phyloP scores from a whole-genome alignment of 495 filamentous ascomycete species.

The Xylaria longipes region DNA sequence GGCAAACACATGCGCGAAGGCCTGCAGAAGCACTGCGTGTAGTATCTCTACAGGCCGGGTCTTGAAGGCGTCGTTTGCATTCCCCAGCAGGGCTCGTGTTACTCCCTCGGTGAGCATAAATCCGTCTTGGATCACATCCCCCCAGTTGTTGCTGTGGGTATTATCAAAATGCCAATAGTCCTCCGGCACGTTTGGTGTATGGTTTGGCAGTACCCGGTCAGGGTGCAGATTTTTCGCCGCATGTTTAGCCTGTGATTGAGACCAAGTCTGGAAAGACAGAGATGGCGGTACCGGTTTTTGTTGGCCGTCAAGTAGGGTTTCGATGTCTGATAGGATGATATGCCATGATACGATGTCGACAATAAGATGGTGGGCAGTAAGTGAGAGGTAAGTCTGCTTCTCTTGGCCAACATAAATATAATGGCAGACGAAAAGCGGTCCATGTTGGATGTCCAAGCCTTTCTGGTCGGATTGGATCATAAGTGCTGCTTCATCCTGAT shows the following conservation, averaged over 20 bases:
- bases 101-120: conserved; percentile 30
- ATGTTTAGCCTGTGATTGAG: conserved; percentile 29
- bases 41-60: conserved; percentile 40
- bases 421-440: conserved; percentile 44
- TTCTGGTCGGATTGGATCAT: conserved; percentile 31
- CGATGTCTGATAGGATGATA: conserved; percentile 64
- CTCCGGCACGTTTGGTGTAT: conserved; percentile 22
- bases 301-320: conserved; percentile 55
- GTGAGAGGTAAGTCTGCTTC: conserved; percentile 48
- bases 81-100: conserved; percentile 30
- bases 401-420: conserved; percentile 35
- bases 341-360: conserved; percentile 71
- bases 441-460: conserved; percentile 44
- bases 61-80: conserved; percentile 32
- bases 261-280: conserved; percentile 63
- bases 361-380: conserved; percentile 64
- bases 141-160: conserved; percentile 30
- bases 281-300: conserved; percentile 23
- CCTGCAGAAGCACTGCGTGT: conserved; percentile 31
- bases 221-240: conserved; percentile 30
- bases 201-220: conserved; percentile 13
- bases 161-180: conserved; percentile 38
- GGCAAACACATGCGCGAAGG: conserved; percentile 38
- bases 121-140: conserved; percentile 20
- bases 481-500: conserved; percentile 28